Evolutionary conservation across 2,329 filamentous ascomycete species (phyloP), one percentile per base, ranked within the genome.

Genomic region (Setomelanomma holmii): DNA sequence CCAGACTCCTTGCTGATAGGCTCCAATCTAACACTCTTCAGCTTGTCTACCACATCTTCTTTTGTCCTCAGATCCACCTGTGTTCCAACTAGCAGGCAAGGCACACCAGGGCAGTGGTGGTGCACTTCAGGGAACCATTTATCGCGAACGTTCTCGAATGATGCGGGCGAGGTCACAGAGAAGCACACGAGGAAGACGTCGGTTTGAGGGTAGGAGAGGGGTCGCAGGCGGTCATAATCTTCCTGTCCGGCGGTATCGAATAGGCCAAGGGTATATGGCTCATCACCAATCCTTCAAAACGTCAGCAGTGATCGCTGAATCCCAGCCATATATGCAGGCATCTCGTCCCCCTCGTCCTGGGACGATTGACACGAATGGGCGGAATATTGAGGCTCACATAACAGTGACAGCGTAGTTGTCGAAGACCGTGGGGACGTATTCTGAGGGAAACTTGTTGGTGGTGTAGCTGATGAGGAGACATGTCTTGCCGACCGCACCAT

Each of bases 371-470:
- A 14, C 3, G 2, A 30, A 30, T 11, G 27, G 36, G 40, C 45
- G 51, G 49, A 52, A 53, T 44, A 39, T 53, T 56, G 60, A 52
- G 43, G 57, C 92, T 88, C 84, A 97, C 95, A 99, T 99, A 66
- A 99, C 95, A 64, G 95, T 99, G 76, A 99, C 95, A 52, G 95
- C 95, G 85, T 99, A 99, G 81, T 99, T 99, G 79, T 99, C 95
- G 78, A 99, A 99, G 61, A 99, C 95, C 23, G 95, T 99, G 45
- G 95, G 95, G 53, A 99, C 95, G 78, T 99, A 99, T 93, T 99
- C 95, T 71, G 93, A 97, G 30, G 95, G 95, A 78, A 99, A 99
- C 73, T 98, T 98, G 85, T 99, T 99, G 61, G 95, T 99, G 62
- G 95, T 99, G 80, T 99, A 99, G 76, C 91, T 96, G 81, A 99